Percentiles rank a stretch among this genome's conserved stretches.
Evolutionary conservation across 1,284 basidiomycete genomes (phyloP).

Genomic region (Inonotus obliquus): DNA sequence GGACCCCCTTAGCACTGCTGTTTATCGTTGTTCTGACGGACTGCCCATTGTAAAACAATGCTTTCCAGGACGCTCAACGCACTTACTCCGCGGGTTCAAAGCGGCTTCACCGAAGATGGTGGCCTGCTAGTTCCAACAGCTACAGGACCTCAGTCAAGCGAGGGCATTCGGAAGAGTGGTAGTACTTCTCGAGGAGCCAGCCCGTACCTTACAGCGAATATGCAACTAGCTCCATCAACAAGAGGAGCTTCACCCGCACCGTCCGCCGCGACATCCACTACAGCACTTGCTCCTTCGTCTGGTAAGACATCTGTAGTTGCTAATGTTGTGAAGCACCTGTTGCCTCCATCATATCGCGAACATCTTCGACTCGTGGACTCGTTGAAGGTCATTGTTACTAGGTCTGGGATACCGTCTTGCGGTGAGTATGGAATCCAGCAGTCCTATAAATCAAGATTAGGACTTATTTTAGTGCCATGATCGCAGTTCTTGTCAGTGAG

Average conservation of each 20-base stretch:
- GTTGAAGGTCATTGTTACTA: slow-evolving; percentile 10
- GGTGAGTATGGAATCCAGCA: background rate
- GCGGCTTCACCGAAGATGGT: background rate
- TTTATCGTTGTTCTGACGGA: background rate
- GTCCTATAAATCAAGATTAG: background rate
- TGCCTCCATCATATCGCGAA: slow-evolving; percentile 7
- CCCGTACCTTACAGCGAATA: background rate
- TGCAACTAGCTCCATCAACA: background rate
- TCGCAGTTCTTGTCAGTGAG: slow-evolving; percentile 10
- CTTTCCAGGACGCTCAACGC: background rate
- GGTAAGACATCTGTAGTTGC: background rate
- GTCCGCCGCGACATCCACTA: background rate
- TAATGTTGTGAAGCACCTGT: background rate
- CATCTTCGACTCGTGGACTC: slow-evolving; percentile 9
- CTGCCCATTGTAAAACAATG: background rate
- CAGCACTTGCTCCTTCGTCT: background rate
- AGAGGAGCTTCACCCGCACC: background rate
- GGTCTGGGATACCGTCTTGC: slow-evolving; percentile 7
- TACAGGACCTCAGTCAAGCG: background rate
- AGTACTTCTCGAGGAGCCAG: background rate
- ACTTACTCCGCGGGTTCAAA: background rate
- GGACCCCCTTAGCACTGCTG: background rate
- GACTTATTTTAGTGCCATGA: background rate
- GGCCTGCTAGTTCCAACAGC: background rate
- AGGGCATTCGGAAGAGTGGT: background rate